A percentile compares a stretch with the other conserved stretches of the same genome.
Evolutionary conservation across 2,329 filamentous ascomycete genomes (phyloP).

Genomic region (Pseudocercospora fuligena): DNA sequence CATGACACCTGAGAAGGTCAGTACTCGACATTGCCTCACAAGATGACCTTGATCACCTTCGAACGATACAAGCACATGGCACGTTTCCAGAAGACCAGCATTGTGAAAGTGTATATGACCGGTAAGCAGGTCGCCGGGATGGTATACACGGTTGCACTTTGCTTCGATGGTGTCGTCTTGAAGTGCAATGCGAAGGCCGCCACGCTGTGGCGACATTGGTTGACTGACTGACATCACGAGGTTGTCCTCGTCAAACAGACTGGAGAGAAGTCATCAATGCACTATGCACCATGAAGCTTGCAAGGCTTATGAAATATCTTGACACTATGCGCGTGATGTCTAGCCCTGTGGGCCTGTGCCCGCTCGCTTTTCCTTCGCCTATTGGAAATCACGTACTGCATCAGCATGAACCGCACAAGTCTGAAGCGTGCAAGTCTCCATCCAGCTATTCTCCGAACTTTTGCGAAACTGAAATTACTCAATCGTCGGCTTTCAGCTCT

Average conservation of each 20-base stretch:
- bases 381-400: too few species aligned
- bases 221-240: not conserved
- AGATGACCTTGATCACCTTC: not conserved
- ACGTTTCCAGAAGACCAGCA: not conserved
- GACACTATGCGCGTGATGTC: not conserved
- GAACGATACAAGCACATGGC: not conserved
- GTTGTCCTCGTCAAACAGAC: not conserved
- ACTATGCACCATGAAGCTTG: not conserved
- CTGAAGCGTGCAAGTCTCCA: not conserved
- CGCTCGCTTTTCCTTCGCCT: not conserved
- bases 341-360: not conserved
- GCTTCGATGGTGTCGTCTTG: not conserved
- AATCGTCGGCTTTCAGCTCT: too few species aligned
- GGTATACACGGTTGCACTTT: slow-evolving; percentile 3
- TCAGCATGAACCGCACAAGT: too few species aligned
- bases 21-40: not conserved
- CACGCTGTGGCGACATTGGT: not conserved
- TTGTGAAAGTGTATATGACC: not conserved
- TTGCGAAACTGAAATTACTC: too few species aligned
- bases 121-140: slow-evolving; percentile 9
- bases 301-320: not conserved
- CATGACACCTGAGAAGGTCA: not conserved
- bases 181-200: not conserved
- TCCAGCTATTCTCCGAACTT: too few species aligned
- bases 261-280: not conserved